Conservation (phyloP, 257 asterid species). For the Cynanchum wilfordii region DNA sequence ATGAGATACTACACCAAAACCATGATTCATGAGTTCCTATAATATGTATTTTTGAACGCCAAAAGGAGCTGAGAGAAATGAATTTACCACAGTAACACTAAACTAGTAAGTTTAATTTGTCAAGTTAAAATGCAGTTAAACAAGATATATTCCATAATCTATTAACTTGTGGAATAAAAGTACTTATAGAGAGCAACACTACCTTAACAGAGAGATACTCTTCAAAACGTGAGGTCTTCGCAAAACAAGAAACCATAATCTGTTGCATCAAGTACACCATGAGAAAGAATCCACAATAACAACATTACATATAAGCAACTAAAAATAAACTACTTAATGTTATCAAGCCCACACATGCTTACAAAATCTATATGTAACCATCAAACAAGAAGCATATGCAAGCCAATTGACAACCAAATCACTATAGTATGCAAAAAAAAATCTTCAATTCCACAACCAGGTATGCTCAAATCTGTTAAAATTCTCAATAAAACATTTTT, state of each 20-base stretch:
- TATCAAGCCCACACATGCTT: background rate
- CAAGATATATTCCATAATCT: background rate
- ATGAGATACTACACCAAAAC: background rate
- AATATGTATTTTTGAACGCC: background rate
- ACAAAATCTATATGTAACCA: background rate
- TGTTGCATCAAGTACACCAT: slow-evolving; percentile 9
- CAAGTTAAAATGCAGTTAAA: background rate
- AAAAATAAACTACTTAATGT: background rate
- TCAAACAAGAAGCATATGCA: background rate
- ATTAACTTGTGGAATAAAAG: background rate
- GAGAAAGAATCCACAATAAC: background rate
- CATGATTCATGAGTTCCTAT: background rate
- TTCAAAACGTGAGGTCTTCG: slow-evolving; percentile 32
- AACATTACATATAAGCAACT: background rate
- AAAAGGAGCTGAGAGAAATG: background rate
- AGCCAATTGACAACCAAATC: background rate
- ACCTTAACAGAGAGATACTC: slow-evolving; percentile 37
- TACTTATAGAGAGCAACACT: background rate
- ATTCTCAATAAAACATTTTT: background rate
- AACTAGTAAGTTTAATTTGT: background rate
- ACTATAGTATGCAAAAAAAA: background rate
- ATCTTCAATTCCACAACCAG: background rate
- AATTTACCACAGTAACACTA: background rate
- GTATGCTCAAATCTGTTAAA: background rate
- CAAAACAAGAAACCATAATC: slow-evolving; percentile 36